Evolutionary conservation across 345 rosid species (phyloP).

Genomic region (Cardamine chenopodiifolia): DNA sequence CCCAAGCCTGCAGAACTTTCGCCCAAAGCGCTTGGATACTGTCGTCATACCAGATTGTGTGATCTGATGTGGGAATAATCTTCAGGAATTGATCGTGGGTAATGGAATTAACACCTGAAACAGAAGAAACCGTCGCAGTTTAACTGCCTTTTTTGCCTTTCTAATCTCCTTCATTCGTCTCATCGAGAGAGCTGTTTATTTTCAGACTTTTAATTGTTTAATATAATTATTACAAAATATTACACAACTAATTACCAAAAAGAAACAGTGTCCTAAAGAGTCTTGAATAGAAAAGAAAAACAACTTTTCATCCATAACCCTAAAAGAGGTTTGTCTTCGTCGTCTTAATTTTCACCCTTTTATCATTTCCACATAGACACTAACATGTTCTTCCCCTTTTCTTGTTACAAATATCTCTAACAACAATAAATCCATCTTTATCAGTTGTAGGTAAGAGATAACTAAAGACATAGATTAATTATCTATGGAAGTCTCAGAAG

Average conservation of each 20-base stretch:
- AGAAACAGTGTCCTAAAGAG: neutral
- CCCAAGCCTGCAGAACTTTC: too few species aligned
- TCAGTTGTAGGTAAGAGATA: neutral
- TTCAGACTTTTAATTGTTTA: too few species aligned
- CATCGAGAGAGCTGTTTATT: too few species aligned
- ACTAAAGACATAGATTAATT: neutral
- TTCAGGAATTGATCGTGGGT: too few species aligned
- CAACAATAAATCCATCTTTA: neutral
- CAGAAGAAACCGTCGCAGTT: too few species aligned
- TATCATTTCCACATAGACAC: slow-evolving; percentile 6
- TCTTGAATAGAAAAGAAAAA: slow-evolving; percentile 27
- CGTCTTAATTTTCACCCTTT: slow-evolving; percentile 10
- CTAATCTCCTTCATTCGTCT: too few species aligned
- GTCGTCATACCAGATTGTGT: too few species aligned
- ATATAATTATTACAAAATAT: too few species aligned
- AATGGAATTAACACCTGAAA: too few species aligned
- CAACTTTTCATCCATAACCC: slow-evolving; percentile 37
- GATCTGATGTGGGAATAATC: too few species aligned
- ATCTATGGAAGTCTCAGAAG: slow-evolving; percentile 26
- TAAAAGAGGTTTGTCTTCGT: neutral
- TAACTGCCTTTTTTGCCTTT: too few species aligned
- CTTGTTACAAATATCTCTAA: neutral
- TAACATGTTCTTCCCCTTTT: neutral
- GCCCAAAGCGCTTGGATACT: too few species aligned
- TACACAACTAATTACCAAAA: neutral